Evolutionary conservation across 2,329 filamentous ascomycete species (phyloP), one percentile per base, ranked within the genome.

Genomic region (Herpotrichia juniperi): DNA sequence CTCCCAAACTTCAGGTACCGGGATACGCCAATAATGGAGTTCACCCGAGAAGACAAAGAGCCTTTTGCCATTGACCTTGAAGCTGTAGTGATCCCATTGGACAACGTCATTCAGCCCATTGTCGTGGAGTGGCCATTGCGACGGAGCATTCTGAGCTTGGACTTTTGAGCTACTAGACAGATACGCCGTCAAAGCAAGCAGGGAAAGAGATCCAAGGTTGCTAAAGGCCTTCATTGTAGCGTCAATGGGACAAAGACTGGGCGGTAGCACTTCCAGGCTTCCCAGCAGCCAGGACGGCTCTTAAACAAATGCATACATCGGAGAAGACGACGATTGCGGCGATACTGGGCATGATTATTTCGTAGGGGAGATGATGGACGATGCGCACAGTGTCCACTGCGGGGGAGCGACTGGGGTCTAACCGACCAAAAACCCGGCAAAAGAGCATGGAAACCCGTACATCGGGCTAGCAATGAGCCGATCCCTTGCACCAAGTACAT

Each of bases 11-110:
- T 77, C 77, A 1, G 79, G 79, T 0, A 81, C 78, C 0, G 80
- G 79, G 7, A 81, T 74, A 4, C 79, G 73, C 74, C 75, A 80
- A 62, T 82, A 83, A 57, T 83, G 81, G 19, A 83, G 77, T 60
- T 83, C 81, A 32, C 81, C 81, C 12, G 78, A 77, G 61, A 80
- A 82, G 37, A 83, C 69, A 56, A 81, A 83, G 4, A 83, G 63
- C 17, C 81, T 70, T 58, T 82, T 74, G 24, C 77, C 78, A 46
- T 83, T 78, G 47, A 83, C 66, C 25, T 78, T 75, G 60, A 82
- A 79, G 63, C 79, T 82, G 64, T 81, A 81, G 49, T 80, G 76
- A 54, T 83, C 81, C 81, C 80, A 83, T 65, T 81, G 72, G 1
- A 83, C 80, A 21, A 77, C 69, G 4, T 76, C 61, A 51, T 75